Conservation (phyloP, 1,139 yeast genomes). For the Suhomyces yuchorum region DNA sequence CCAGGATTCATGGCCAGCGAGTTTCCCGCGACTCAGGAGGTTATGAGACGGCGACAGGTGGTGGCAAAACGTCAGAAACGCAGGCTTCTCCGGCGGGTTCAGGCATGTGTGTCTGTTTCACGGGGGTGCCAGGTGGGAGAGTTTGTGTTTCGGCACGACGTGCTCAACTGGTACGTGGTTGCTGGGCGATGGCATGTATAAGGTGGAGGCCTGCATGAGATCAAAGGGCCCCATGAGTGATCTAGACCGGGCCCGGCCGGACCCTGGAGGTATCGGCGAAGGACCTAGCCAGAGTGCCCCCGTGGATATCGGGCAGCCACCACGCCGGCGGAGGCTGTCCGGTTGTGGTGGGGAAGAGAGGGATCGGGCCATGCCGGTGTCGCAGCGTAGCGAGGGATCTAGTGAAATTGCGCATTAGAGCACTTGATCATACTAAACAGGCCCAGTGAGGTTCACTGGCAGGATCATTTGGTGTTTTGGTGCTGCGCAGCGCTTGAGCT, state of each 20-base stretch:
- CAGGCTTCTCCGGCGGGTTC: constrained; percentile 17
- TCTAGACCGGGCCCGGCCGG: constrained; percentile 4
- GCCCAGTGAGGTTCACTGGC: too few species aligned
- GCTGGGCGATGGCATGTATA: constrained; percentile 13
- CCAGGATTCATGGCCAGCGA: constrained; percentile 67
- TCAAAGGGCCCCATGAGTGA: neutral
- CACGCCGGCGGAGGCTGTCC: too few species aligned
- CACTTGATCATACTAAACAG: too few species aligned
- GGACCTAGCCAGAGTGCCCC: too few species aligned
- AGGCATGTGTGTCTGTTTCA: constrained; percentile 17
- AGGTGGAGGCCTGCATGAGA: neutral
- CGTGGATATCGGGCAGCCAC: too few species aligned
- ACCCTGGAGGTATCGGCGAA: too few species aligned
- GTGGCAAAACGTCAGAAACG: constrained; percentile 18
- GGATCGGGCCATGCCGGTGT: too few species aligned
- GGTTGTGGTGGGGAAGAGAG: too few species aligned
- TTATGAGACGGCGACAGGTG: constrained; percentile 14
- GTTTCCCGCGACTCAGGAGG: constrained; percentile 63
- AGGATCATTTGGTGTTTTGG: too few species aligned
- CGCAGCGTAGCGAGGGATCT: too few species aligned
- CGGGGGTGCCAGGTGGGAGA: constrained; percentile 21
- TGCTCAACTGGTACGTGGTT: constrained; percentile 20
- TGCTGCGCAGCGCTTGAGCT: too few species aligned
- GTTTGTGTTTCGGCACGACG: constrained; percentile 21
- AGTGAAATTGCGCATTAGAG: too few species aligned